phyloP scores from a whole-genome alignment of 345 rosid genomes.

The Lepidium didymum region DNA sequence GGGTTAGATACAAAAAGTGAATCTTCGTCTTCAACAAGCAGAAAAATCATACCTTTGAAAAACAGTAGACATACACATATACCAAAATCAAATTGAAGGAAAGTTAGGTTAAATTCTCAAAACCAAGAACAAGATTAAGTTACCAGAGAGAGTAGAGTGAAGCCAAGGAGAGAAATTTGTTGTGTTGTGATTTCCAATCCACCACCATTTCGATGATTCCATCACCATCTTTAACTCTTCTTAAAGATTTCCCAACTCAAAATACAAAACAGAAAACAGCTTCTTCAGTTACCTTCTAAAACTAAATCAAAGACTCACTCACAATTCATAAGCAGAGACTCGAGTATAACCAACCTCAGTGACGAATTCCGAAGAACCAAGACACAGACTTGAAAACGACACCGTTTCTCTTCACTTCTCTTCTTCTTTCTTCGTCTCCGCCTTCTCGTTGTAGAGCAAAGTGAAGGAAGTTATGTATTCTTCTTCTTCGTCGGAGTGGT shows the following conservation, averaged over 20 bases:
- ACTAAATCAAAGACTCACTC: not conserved
- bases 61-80: not conserved
- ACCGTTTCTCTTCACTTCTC: not conserved
- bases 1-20: not conserved
- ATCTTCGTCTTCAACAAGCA: not conserved
- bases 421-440: not conserved
- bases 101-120: too few species aligned
- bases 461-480: not conserved
- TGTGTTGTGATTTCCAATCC: constrained; percentile 34
- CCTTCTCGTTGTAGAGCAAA: constrained; percentile 2
- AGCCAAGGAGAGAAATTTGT: constrained; percentile 33
- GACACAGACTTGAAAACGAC: not conserved
- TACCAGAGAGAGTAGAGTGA: constrained; percentile 31
- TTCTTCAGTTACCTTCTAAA: not conserved
- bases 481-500: not conserved
- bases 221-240: constrained; percentile 19
- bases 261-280: not conserved
- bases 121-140: not conserved
- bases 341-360: constrained; percentile 1
- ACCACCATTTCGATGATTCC: constrained; percentile 33
- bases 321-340: not conserved
- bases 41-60: not conserved
- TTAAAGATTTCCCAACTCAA: not conserved
- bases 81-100: not conserved
- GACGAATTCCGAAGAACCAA: not conserved